Base-by-base conservation (phyloP, 2,329 filamentous ascomycete species). In the Chlorencoelia australis region DNA sequence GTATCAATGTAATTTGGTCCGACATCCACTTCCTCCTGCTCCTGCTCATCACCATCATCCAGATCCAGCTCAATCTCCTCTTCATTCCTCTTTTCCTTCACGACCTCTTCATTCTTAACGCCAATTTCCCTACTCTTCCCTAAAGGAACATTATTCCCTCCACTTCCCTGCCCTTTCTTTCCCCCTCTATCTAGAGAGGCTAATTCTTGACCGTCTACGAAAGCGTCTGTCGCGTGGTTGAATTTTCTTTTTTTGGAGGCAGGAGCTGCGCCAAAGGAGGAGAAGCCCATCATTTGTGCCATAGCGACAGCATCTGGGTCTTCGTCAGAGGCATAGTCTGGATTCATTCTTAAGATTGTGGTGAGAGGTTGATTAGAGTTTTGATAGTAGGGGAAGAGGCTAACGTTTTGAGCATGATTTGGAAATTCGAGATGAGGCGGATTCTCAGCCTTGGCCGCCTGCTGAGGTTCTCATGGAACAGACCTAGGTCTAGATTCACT, bases 251-350 rank as follows among this genome's bases (percentile, higher is more conserved):
- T 82, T 57, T 82, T 83, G 28, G 66, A 29, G 1, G 68, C 62
- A 3, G 58, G 61, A 47, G 70, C 64, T 7, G 61, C 59, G 46
- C 81, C 81, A 53, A 88, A 88, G 39, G 73, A 69, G 7, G 76
- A 70, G 59, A 87, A 87, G 44, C 82, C 82, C 76, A 87, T 80
- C 30, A 72, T 68, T 27, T 72, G 70, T 32, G 71, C 65, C 47
- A 51, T 49, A 8, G 43, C 46, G 5, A 40, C 41, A 16, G 43
- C 40, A 24, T 50, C 47, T n/a, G n/a, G n/a, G 15, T 41, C 39
- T n/a, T 41, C 35, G 4, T 24, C 7, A 14, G 21, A 19, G 17
- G 24, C 11, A 22, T n/a, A n/a, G n/a, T n/a, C n/a, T n/a, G n/a
- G n/a, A n/a, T 18, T 35, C 33, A 35, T 21, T 24, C 33, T 34